Evolutionary conservation across 805 yeast genomes (phyloP), one percentile per base, ranked within the genome.

Genomic region (Starmerella sirachaensis): DNA sequence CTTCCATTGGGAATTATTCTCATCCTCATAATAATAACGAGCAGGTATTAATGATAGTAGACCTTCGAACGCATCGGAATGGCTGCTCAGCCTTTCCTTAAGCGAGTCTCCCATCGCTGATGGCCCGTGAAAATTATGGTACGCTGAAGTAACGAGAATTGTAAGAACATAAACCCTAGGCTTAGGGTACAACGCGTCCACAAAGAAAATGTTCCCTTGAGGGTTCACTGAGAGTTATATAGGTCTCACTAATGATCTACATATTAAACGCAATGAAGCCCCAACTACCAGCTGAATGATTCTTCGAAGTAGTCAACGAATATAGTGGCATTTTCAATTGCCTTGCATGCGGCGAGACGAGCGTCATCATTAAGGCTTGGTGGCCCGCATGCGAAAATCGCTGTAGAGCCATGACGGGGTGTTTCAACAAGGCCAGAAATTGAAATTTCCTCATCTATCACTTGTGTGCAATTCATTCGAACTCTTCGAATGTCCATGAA

Each of bases 1-100:
- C 50, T 78, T 76, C 96, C 96, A 86, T 60, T 88, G 96, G 36
- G 78, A 77, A 51, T 78, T 76, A 2, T 88, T 78, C 41, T 82
- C 88, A 27, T 81, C 94, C 57, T 86, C 95, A 56, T 82, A 85
- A 57, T 88, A 88, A 54, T 79, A 85, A 55, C 85, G 84, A 3
- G 96, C 94, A 3, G 97, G 96, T 41, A 88, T 86, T 58, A 88
- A 64, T 16, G 95, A 83, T 42, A 88, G 65, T 36, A 88, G 64
- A 18, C 96, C 94, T 55, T 82, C 83, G 57, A 88, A 88, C 4
- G 95, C 53, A 22, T 52, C 52, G 11, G 62, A 57, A 40, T 59
- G 62, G 42, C 53, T 51, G 29, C 43, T 45, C 19, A 59, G 48
- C 43, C 64, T 52, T 27, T 59, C 61, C 28, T 52, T 49, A 14